These are phyloP conservation scores for Colletotrichum aenigma DNA, from an alignment of 2,329 filamentous ascomycete species.

Conservation along the genomic window DNA sequence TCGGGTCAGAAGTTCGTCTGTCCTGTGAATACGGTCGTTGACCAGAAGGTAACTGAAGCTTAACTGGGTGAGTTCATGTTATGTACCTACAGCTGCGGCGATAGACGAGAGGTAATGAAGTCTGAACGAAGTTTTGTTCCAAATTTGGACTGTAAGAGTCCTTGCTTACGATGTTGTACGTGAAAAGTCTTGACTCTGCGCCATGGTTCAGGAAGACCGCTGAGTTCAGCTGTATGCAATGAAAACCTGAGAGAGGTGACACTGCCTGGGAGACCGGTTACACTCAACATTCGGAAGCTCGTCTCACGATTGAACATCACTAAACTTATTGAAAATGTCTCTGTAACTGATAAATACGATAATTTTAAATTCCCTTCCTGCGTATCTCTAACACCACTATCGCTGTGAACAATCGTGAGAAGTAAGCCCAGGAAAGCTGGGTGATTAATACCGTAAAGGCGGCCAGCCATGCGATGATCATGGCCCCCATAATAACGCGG, in stretches of 20 bases:
- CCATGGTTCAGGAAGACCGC: neutral
- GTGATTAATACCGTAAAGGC: neutral
- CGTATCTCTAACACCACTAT: neutral
- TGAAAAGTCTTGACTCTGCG: neutral
- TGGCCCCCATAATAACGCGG: neutral
- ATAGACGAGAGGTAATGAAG: neutral
- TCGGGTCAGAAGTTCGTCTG: neutral
- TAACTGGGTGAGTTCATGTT: neutral
- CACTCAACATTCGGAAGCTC: neutral
- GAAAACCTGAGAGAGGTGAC: neutral
- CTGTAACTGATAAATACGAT: neutral
- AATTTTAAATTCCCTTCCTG: neutral
- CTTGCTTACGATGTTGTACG: neutral
- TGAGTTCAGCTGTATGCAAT: neutral
- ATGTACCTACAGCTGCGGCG: neutral
- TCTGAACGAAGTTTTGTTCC: neutral
- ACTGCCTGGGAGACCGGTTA: neutral
- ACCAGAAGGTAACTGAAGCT: neutral
- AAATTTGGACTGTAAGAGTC: neutral
- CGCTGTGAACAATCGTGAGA: neutral
- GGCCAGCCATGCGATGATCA: neutral
- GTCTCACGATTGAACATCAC: neutral
- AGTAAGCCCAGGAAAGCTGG: neutral
- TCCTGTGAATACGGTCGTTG: neutral
- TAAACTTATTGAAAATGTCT: neutral